A percentile compares a stretch with the other conserved stretches of the same genome.
phyloP scores from a whole-genome alignment of 2,329 filamentous ascomycete species.

The Penicillium sp. region DNA sequence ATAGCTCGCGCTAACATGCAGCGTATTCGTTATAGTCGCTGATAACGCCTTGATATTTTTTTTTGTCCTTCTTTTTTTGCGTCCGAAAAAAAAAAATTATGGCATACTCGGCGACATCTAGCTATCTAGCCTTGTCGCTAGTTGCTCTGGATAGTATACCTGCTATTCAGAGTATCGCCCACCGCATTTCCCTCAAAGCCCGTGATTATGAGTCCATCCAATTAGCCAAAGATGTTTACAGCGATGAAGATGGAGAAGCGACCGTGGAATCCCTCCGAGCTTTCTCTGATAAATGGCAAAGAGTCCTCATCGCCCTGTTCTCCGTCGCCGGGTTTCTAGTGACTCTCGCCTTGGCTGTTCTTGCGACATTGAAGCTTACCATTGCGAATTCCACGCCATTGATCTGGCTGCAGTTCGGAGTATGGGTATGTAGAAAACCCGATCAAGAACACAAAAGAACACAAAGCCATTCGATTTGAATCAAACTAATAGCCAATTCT shows the following conservation, averaged over 20 bases:
- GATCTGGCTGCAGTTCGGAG: slow-evolving; percentile 60
- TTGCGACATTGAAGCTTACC: slow-evolving; percentile 46
- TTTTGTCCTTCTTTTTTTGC: neutral
- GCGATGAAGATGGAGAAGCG: slow-evolving; percentile 69
- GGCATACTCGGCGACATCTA: slow-evolving; percentile 21
- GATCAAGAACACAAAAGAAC: neutral
- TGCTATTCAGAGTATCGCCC: slow-evolving; percentile 24
- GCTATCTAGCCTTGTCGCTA: slow-evolving; percentile 28
- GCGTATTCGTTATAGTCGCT: neutral
- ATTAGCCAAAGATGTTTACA: slow-evolving; percentile 52
- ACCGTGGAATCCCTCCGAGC: slow-evolving; percentile 61
- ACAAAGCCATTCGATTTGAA: neutral
- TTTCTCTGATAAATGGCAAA: slow-evolving; percentile 63
- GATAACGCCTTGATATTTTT: neutral
- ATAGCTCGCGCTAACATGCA: neutral
- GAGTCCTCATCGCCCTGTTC: slow-evolving; percentile 55
- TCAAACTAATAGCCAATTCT: neutral
- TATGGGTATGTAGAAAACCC: slow-evolving; percentile 58
- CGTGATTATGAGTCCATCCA: slow-evolving; percentile 21
- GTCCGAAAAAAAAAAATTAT: slow-evolving; percentile 21
- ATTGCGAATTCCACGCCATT: slow-evolving; percentile 46
- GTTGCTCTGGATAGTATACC: slow-evolving; percentile 27
- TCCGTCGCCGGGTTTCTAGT: slow-evolving; percentile 55
- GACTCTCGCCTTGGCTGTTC: slow-evolving; percentile 58
- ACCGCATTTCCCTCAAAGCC: slow-evolving; percentile 18